Evolutionary conservation across 2,329 filamentous ascomycete genomes (phyloP).

Genomic region (Colletotrichum tamarilloi): DNA sequence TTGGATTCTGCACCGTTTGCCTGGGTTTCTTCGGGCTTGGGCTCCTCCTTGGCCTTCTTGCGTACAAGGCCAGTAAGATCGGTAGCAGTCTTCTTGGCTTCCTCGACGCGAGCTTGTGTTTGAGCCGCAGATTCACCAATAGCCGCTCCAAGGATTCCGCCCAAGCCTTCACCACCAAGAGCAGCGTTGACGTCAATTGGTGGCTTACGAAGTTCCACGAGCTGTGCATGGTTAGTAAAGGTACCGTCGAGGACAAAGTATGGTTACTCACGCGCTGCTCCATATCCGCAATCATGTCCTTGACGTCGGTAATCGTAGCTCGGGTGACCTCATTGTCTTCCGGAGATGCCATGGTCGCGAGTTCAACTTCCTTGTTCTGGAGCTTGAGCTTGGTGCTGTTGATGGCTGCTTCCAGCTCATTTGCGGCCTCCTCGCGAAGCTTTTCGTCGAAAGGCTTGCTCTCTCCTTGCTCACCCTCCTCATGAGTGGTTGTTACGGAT

Average conservation of each 20-base stretch:
- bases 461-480: constrained; percentile 57
- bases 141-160: constrained; percentile 72
- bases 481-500: constrained; percentile 74
- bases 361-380: constrained; percentile 74
- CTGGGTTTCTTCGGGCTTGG: constrained; percentile 37
- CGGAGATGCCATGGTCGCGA: constrained; percentile 70
- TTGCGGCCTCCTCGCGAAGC: constrained; percentile 76
- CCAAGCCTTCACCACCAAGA: constrained; percentile 62
- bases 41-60: constrained; percentile 68
- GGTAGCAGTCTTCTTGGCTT: constrained; percentile 79
- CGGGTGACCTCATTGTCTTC: constrained; percentile 75
- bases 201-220: constrained; percentile 75
- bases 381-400: constrained; percentile 78
- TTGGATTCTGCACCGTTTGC: constrained; percentile 45
- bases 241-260: background rate
- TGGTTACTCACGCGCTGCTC: constrained; percentile 72
- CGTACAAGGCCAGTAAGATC: constrained; percentile 81
- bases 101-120: constrained; percentile 73
- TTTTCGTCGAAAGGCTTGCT: constrained; percentile 72
- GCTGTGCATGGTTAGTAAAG: constrained; percentile 50
- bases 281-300: constrained; percentile 83
- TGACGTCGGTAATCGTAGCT: constrained; percentile 76
- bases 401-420: constrained; percentile 80
- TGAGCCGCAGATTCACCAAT: constrained; percentile 71
- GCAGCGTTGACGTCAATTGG: constrained; percentile 68